Evolutionary conservation across 1,284 basidiomycete species (phyloP).

Genomic region (Quambalaria eucalypti): DNA sequence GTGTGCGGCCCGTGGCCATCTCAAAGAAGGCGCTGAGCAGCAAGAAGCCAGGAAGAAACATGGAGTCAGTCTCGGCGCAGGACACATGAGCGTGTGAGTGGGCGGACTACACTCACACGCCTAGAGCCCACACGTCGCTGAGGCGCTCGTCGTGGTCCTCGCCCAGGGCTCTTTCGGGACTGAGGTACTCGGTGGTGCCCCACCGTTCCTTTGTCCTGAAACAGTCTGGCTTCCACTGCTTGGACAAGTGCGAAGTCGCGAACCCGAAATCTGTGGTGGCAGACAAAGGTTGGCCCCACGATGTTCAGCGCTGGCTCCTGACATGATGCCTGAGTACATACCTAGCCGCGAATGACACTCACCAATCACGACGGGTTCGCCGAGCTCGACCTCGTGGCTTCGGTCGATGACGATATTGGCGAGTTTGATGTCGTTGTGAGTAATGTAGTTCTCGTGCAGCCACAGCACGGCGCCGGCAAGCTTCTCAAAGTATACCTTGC

Average conservation of each 20-base stretch:
- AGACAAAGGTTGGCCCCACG: constrained; percentile 1
- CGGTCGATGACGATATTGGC: constrained; percentile 26
- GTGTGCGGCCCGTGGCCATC: constrained; percentile 32
- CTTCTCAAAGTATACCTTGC: constrained; percentile 26
- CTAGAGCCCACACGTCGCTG: constrained; percentile 33
- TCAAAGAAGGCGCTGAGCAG: constrained; percentile 29
- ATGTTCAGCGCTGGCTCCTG: no score
- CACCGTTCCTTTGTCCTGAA: constrained; percentile 22
- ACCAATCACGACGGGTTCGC: neutral
- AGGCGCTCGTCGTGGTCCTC: constrained; percentile 28
- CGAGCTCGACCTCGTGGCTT: neutral
- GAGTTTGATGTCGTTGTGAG: constrained; percentile 37
- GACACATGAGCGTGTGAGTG: neutral
- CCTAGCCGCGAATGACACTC: neutral
- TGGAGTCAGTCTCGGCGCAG: neutral
- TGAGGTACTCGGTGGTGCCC: constrained; percentile 36
- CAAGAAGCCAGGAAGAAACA: no score
- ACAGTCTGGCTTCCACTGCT: constrained; percentile 8
- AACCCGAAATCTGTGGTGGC: constrained; percentile 33
- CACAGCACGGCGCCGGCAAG: constrained; percentile 25
- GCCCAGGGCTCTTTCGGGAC: constrained; percentile 25
- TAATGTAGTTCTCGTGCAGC: constrained; percentile 27
- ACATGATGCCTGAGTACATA: neutral
- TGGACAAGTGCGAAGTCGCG: constrained; percentile 27
- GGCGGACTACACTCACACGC: constrained; percentile 11